Evolutionary conservation across 371 early-diverging fungal species (phyloP).

Genomic region (Furculomyces boomerangus): DNA sequence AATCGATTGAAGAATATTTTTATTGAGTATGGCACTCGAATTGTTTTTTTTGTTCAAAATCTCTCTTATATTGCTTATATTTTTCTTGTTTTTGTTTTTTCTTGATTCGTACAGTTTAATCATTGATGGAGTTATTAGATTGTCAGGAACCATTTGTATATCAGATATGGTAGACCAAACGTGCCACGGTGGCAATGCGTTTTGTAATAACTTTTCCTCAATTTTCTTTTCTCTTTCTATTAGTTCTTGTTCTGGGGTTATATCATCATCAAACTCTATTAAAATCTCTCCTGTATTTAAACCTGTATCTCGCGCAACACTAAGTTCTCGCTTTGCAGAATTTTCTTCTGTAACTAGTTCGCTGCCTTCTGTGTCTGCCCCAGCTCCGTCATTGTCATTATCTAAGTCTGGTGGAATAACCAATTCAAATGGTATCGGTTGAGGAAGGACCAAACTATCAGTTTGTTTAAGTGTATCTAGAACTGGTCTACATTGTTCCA

Average conservation of each 20-base stretch:
- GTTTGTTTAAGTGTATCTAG: conserved; percentile 63
- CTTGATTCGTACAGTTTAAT: conserved; percentile 6
- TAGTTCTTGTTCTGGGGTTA: conserved; percentile 39
- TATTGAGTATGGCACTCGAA: not conserved
- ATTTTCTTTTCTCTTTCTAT: conserved; percentile 45
- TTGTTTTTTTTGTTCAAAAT: not conserved
- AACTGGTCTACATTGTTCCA: conserved; percentile 64
- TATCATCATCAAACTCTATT: conserved; percentile 58
- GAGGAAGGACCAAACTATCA: conserved; percentile 32
- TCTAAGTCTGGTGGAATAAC: conserved; percentile 15
- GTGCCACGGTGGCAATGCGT: conserved; percentile 68
- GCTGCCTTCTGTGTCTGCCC: conserved; percentile 1
- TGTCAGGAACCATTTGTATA: conserved; percentile 22
- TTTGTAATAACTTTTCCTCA: conserved; percentile 53
- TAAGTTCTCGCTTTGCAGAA: conserved; percentile 30
- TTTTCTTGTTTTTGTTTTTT: not conserved
- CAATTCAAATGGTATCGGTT: conserved; percentile 20
- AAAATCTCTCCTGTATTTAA: conserved; percentile 51
- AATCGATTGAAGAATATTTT: too few species aligned
- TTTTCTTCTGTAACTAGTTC: conserved; percentile 2
- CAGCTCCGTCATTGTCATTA: conserved; percentile 1
- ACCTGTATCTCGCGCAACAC: conserved; percentile 53
- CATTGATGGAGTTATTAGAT: conserved; percentile 15
- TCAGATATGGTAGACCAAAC: conserved; percentile 48
- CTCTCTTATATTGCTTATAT: not conserved